Conservation (phyloP, 495 filamentous ascomycete genomes). For the Achaetomiella virescens region DNA sequence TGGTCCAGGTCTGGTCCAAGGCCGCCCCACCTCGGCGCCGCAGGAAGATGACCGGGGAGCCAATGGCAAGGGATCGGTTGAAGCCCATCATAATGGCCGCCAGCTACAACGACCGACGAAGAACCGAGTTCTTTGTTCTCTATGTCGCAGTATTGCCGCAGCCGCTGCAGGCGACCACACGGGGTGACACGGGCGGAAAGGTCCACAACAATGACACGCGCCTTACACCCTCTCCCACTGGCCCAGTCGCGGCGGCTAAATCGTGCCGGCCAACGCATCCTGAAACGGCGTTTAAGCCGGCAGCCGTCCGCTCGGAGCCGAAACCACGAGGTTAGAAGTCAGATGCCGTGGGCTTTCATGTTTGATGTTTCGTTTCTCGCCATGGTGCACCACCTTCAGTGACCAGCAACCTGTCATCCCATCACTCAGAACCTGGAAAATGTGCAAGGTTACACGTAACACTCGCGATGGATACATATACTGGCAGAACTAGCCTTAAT, state of each 20-base stretch:
- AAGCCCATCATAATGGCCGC: neutral
- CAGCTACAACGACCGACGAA: neutral
- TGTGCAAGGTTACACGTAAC: neutral
- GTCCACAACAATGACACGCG: neutral
- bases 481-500: too few relatives aligned
- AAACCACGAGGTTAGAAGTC: neutral
- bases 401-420: neutral
- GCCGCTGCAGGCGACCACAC: too few relatives aligned
- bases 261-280: neutral
- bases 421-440: neutral
- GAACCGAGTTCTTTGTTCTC: neutral
- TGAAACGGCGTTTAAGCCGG: neutral
- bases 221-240: neutral
- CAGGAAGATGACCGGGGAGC: neutral
- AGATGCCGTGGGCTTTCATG: neutral
- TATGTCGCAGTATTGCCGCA: neutral
- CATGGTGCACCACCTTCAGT: neutral
- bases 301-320: neutral
- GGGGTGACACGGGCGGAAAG: neutral
- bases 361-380: slow-evolving; percentile 9
- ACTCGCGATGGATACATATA: too few relatives aligned
- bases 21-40: slow-evolving; percentile 7
- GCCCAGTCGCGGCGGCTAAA: slow-evolving; percentile 5
- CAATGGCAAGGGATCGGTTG: slow-evolving; percentile 2
- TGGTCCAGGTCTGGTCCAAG: slow-evolving; percentile 11